Evolutionary conservation across 2,329 filamentous ascomycete species (phyloP).

Genomic region (Chrysosporium queenslandicum): DNA sequence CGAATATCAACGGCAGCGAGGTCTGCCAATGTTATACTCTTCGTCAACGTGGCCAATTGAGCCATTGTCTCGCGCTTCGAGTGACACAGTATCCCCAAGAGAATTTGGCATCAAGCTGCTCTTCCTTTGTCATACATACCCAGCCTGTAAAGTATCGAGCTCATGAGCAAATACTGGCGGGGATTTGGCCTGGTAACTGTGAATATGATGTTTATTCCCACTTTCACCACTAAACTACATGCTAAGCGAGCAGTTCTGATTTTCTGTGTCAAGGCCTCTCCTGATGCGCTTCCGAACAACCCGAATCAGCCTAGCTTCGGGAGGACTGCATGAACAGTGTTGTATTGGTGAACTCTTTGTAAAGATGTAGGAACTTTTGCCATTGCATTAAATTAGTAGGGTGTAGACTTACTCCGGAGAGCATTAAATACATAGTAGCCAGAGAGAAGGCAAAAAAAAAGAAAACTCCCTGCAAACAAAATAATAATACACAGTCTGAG

Average conservation of each 20-base stretch:
- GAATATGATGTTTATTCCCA: too few relatives aligned
- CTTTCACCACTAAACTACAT: too few relatives aligned
- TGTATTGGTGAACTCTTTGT: too few relatives aligned
- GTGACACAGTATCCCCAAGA: background rate
- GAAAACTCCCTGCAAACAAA: background rate
- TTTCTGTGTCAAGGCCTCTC: too few relatives aligned
- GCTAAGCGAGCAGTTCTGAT: too few relatives aligned
- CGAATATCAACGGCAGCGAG: background rate
- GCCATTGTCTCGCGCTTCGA: background rate
- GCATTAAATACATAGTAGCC: background rate
- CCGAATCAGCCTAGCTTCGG: too few relatives aligned
- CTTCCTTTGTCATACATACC: background rate
- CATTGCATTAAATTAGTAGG: background rate
- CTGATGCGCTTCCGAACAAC: too few relatives aligned
- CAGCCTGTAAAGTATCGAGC: background rate
- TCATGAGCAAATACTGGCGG: background rate
- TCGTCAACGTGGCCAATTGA: background rate
- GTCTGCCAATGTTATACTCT: background rate
- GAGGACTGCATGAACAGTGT: too few relatives aligned
- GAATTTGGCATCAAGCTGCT: background rate
- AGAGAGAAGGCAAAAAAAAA: background rate
- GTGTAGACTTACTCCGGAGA: background rate
- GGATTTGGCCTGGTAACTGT: too few relatives aligned
- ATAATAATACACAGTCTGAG: slow-evolving; percentile 4
- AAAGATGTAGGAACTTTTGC: background rate